Percentiles rank a stretch among this genome's conserved stretches.
phyloP scores from a whole-genome alignment of 225 moss, liverwort and hornwort species.

The Antitrichia curtipendula region DNA sequence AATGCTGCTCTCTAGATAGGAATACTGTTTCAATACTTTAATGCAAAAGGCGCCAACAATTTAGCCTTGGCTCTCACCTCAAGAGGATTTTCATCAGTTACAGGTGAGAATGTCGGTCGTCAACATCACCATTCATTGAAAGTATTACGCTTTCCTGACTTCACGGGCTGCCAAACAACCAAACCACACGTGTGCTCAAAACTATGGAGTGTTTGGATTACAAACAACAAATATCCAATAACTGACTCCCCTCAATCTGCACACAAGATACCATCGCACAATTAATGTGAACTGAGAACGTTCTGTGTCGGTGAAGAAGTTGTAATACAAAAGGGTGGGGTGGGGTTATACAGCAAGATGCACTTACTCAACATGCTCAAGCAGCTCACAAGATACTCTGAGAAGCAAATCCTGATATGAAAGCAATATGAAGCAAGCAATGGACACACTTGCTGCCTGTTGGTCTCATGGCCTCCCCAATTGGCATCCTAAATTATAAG shows the following conservation, averaged over 20 bases:
- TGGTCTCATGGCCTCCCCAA: neutral
- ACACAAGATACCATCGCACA: neutral
- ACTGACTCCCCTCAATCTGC: neutral
- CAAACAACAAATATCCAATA: neutral
- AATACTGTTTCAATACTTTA: neutral
- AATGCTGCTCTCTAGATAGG: neutral
- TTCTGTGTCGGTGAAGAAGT: neutral
- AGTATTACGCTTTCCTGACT: neutral
- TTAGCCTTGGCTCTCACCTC: neutral
- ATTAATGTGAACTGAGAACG: neutral
- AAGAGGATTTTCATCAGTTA: neutral
- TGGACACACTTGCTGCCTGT: neutral
- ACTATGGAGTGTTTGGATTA: neutral
- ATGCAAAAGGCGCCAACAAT: neutral
- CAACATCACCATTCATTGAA: neutral
- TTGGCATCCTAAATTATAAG: neutral
- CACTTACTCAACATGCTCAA: neutral
- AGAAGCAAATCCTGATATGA: neutral
- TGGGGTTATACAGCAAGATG: neutral
- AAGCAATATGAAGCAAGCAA: neutral
- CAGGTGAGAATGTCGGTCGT: neutral
- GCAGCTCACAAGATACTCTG: neutral
- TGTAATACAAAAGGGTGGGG: neutral
- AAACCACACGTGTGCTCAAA: neutral
- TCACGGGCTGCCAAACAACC: neutral